phyloP scores from a whole-genome alignment of 352 stramenopile genomes.

The Globisporangium echinulatum region DNA sequence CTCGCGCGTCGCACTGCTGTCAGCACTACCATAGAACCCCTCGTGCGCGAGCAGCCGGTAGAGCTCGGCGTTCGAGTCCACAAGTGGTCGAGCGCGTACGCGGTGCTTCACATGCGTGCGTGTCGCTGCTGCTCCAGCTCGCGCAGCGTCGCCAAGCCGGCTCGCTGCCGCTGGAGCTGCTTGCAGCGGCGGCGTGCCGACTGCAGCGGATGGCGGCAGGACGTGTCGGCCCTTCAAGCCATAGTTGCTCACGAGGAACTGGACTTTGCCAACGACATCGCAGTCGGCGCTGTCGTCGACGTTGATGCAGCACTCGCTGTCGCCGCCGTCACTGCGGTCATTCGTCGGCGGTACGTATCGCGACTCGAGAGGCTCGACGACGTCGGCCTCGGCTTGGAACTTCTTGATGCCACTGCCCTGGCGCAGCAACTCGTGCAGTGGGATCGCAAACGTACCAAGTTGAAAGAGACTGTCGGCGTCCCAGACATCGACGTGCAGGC shows the following conservation, averaged over 20 bases:
- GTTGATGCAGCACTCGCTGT: conserved; percentile 3
- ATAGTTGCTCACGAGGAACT: conserved; percentile 88
- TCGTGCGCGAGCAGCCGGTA: conserved; percentile 49
- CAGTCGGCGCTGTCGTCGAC: not conserved
- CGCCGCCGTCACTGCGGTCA: not conserved
- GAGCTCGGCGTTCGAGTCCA: conserved; percentile 72
- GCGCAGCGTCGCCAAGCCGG: not conserved
- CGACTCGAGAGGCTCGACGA: conserved; percentile 26
- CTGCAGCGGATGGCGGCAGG: conserved; percentile 2
- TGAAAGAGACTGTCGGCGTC: conserved; percentile 89
- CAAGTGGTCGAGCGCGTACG: conserved; percentile 63
- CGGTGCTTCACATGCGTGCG: conserved; percentile 42
- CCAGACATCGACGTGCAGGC: conserved; percentile 90
- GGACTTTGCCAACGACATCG: conserved; percentile 52
- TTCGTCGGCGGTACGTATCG: too few species aligned
- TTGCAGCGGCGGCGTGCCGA: conserved; percentile 4
- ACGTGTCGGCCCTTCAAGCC: conserved; percentile 47
- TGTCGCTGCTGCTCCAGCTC: not conserved
- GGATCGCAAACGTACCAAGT: conserved; percentile 78
- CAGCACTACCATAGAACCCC: conserved; percentile 40
- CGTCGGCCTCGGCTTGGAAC: conserved; percentile 76
- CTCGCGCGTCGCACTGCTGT: not conserved
- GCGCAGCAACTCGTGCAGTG: conserved; percentile 83
- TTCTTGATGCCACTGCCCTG: conserved; percentile 89
- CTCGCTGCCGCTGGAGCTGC: not conserved